Conservation (phyloP, 495 filamentous ascomycete species). For the Xylaria curta region DNA sequence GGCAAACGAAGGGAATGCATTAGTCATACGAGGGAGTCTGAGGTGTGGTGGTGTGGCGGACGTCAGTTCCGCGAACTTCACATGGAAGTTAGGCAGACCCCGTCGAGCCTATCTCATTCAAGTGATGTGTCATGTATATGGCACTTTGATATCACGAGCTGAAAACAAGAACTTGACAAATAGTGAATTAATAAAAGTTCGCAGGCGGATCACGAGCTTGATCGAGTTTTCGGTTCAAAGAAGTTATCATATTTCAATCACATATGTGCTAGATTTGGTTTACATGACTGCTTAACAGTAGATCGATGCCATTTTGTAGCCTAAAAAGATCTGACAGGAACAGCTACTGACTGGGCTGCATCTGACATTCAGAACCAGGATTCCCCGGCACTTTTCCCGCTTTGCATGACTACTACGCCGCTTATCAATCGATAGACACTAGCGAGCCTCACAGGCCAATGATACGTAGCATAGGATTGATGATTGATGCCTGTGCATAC, state of each 20-base stretch:
- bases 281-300: not conserved
- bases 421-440: conserved; percentile 1
- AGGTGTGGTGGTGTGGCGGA: conserved; percentile 17
- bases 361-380: conserved; percentile 18
- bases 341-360: conserved; percentile 22
- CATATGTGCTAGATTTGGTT: not conserved
- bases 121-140: conserved; percentile 25
- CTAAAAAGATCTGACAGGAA: conserved; percentile 27
- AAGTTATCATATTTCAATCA: not conserved
- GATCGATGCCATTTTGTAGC: conserved; percentile 11
- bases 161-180: conserved; percentile 22
- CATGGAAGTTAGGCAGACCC: conserved; percentile 8
- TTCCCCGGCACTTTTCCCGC: conserved; percentile 15
- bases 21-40: conserved; percentile 20
- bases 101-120: not conserved
- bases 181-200: conserved; percentile 4
- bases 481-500: not conserved
- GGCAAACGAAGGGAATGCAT: conserved; percentile 24
- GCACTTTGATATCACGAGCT: conserved; percentile 18
- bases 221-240: conserved; percentile 15
- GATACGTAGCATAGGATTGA: not conserved
- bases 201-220: not conserved
- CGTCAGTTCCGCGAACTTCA: not conserved
- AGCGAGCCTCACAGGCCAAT: not conserved
- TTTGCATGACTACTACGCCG: conserved; percentile 15